Percentiles rank a stretch among this genome's conserved stretches.
phyloP scores from a whole-genome alignment of 768 basidiomycete species.

The Lactarius quietus region DNA sequence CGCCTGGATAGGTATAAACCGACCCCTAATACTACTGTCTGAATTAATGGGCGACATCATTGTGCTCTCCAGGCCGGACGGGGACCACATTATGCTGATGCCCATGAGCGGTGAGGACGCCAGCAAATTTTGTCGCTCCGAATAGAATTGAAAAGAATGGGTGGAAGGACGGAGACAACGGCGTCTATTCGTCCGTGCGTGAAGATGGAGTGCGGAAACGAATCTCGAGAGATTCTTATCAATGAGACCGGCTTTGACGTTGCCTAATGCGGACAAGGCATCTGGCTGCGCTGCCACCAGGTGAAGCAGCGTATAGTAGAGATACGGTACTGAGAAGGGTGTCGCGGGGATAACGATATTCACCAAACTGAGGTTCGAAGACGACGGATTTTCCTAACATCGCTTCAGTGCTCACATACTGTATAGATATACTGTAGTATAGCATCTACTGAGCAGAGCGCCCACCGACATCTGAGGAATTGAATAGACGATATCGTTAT shows the following conservation, averaged over 20 bases:
- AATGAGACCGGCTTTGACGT: background rate
- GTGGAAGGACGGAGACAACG: background rate
- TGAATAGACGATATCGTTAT: background rate
- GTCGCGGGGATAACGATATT: too few relatives aligned
- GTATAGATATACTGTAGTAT: too few relatives aligned
- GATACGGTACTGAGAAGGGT: background rate
- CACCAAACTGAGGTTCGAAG: too few relatives aligned
- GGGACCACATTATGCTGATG: background rate
- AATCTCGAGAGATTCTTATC: background rate
- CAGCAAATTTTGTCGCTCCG: too few relatives aligned
- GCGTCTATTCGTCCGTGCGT: background rate
- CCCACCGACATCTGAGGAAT: background rate
- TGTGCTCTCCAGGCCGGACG: background rate
- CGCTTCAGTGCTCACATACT: background rate
- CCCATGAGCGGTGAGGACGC: too few relatives aligned
- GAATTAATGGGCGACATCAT: background rate
- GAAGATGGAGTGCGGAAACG: background rate
- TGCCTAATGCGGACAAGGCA: background rate
- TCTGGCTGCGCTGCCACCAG: background rate
- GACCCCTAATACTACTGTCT: background rate
- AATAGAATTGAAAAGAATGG: background rate
- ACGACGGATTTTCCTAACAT: background rate
- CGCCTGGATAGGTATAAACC: background rate
- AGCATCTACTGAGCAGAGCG: background rate
- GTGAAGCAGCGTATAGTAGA: background rate